These are phyloP conservation scores for Piromyces finnis DNA, from an alignment of 192 early-diverging fungal species.

Conservation along the genomic window DNA sequence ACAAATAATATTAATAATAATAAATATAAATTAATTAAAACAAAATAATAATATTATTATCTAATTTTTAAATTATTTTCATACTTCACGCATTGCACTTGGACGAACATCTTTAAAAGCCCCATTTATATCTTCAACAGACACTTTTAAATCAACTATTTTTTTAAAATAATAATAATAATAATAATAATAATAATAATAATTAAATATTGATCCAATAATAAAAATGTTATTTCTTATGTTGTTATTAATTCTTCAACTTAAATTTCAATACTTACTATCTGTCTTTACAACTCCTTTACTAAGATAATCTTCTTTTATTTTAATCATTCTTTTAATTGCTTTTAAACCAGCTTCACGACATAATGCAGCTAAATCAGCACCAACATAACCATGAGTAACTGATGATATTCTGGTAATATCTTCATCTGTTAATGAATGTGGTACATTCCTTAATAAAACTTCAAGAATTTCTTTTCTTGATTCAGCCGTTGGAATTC, in stretches of 20 bases:
- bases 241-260: no score
- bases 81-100: slow-evolving; percentile 68
- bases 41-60: background rate
- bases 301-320: background rate
- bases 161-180: background rate
- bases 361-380: slow-evolving; percentile 72
- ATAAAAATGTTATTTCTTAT: no score
- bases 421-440: slow-evolving; percentile 38
- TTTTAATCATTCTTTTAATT: slow-evolving; percentile 29
- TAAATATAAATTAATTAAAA: no score
- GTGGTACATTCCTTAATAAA: slow-evolving; percentile 45
- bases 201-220: no score
- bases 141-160: background rate
- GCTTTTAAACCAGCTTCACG: slow-evolving; percentile 73
- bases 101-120: slow-evolving; percentile 23
- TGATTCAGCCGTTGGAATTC: slow-evolving; percentile 51
- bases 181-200: background rate
- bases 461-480: slow-evolving; percentile 56
- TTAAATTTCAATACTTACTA: background rate
- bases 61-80: background rate
- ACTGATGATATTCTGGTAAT: slow-evolving; percentile 33
- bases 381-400: slow-evolving; percentile 94
- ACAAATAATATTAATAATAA: no score
- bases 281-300: background rate
- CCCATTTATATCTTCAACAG: background rate